Base-by-base conservation (phyloP, 768 basidiomycete genomes). In the Jaapia argillacea region DNA sequence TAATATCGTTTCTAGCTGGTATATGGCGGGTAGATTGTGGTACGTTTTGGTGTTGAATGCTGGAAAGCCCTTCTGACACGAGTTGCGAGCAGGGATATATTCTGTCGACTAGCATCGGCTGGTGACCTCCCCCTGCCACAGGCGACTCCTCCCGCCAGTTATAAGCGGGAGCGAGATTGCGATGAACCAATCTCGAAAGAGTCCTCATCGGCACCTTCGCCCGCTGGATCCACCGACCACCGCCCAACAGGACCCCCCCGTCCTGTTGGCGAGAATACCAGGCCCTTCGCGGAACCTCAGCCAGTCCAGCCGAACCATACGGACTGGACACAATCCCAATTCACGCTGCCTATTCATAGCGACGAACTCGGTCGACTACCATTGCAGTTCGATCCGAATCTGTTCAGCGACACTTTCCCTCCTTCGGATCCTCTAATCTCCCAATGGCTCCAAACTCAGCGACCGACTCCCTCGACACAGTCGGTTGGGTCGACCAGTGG, bases 131-230 rank as follows among this genome's bases (percentile, higher is more conserved):
- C 28, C 10, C 16, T 33, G 28, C 83, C 82, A 2, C 68, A 72
- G 39, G 54, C 69, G 0, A 76, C 71, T 41, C 75, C 78, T 4
- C 52, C 60, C 0, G 61, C 70, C 3, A 68, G 58, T 13, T 69
- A 73, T 48, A 85, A 85, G 46, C 78, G 83, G 13, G 79, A 79
- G 39, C 66, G 81, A 27, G 77, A 75, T 44, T 62, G 72, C 1
- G 79, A 80, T 42, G 71, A 67, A 47, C 69, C 75, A 3, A 38
- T 50, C 0, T n/a, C n/a, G n/a, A n/a, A n/a, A n/a, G n/a, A n/a
- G n/a, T n/a, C n/a, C n/a, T n/a, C n/a, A n/a, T n/a, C n/a, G n/a
- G n/a, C n/a, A n/a, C n/a, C n/a, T n/a, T n/a, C n/a, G n/a, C n/a
- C n/a, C n/a, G n/a, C n/a, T 21, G 36, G 44, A 13, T 23, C 43